Base-by-base conservation (phyloP, 371 early-diverging fungal species). In the Basidiobolus heterosporus region DNA sequence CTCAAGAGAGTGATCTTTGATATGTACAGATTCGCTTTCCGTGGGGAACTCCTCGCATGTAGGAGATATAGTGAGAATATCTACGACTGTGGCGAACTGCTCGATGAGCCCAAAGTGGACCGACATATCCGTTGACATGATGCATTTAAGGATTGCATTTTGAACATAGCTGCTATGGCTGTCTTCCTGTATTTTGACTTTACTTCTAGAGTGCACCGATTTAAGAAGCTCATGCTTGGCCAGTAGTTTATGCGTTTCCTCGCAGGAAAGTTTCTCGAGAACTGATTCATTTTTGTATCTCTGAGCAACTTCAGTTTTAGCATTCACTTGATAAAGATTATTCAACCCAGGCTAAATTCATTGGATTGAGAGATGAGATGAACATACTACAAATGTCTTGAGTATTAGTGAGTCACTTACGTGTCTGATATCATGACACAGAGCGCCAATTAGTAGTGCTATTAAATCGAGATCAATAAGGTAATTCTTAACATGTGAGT, bases 371-470 rank as follows among this genome's bases (percentile, higher is more conserved):
- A 44, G 19, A 42, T 22, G 19, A 48, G 41, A 37, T 38, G 11
- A 19, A 17, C n/a, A 50, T 36, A n/a, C 15, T 5, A 45, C 9
- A 30, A 14, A 44, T 39, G 39, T 13, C 17, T 36, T 21, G 15
- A 19, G 41, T 52, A 14, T 8, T 19, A 21, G 23, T 22, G 15
- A 21, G 1, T 38, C 21, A 67, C 80, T 77, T 78, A 85, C 85
- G 61, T 91, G 92, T 36, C 88, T 82, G 47, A 83, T 77, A 55
- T 91, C 92, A 59, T 91, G 92, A 56, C 86, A 84, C 36, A 91
- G 66, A n/a, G 79, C 90, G 30, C 85, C 78, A 36, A 91, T 72
- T 21, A 88, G 56, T 37, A 90, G 55, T 7, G 80, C 71, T 14
- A 80, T 75, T 48, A 80, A 65, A 52, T 88, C 88, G 8, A 74